These are phyloP conservation scores for Candida quercuum DNA, from an alignment of 805 yeast genomes.

Conservation along the genomic window DNA sequence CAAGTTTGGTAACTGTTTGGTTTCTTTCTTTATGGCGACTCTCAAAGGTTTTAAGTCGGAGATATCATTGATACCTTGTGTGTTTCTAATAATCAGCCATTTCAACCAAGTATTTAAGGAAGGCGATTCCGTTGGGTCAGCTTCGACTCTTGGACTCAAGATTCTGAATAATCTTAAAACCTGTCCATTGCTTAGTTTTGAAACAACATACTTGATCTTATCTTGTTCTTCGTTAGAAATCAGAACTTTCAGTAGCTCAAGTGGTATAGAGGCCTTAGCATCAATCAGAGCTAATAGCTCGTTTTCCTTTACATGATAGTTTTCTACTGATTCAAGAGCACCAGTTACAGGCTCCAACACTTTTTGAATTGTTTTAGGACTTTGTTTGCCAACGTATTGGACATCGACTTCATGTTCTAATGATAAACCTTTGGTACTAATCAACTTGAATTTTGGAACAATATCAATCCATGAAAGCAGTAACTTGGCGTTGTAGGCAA, in stretches of 20 bases:
- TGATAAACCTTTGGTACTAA: slow-evolving; percentile 18
- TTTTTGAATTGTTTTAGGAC: slow-evolving; percentile 1
- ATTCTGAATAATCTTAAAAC: slow-evolving; percentile 40
- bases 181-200: slow-evolving; percentile 34
- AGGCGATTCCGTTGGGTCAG: slow-evolving; percentile 37
- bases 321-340: slow-evolving; percentile 22
- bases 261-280: slow-evolving; percentile 17
- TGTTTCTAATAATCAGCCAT: slow-evolving; percentile 69
- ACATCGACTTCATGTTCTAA: slow-evolving; percentile 23
- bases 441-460: slow-evolving; percentile 31
- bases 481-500: slow-evolving; percentile 12
- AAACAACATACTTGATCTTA: slow-evolving; percentile 36
- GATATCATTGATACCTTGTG: slow-evolving; percentile 33
- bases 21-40: slow-evolving; percentile 47
- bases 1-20: slow-evolving; percentile 57
- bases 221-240: slow-evolving; percentile 29
- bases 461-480: slow-evolving; percentile 33
- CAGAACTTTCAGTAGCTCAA: slow-evolving; percentile 19
- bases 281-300: slow-evolving; percentile 14
- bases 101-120: slow-evolving; percentile 61
- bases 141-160: slow-evolving; percentile 41
- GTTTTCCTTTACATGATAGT: slow-evolving; percentile 20
- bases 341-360: slow-evolving; percentile 24
- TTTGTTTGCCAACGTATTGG: slow-evolving; percentile 8
- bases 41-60: slow-evolving; percentile 46